Evolutionary conservation across 768 basidiomycete species (phyloP), one percentile per base, ranked within the genome.

Genomic region (Clathrus columnatus): DNA sequence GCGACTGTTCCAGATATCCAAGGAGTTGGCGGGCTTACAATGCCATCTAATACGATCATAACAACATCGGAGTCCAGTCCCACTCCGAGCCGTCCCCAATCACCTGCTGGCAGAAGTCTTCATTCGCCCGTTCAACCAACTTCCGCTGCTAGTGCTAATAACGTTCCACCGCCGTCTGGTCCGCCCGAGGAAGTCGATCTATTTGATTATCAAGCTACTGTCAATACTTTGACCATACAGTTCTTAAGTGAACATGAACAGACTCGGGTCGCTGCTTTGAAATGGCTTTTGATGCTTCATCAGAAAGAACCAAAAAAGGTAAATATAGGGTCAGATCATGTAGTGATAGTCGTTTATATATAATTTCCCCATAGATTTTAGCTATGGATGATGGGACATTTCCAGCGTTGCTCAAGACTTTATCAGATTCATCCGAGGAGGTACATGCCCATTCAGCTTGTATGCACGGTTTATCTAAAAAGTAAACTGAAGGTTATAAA

Each of bases 281-380:
- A 95, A 70, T 99, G 96, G 96, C 73, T 99, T 36, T 84, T 96
- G 55, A 99, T 99, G 96, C 72, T 99, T 50, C 96, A 99, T 70
- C 89, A 94, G 67, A 97, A 98, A 65, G 92, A 93, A 11, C 96
- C 96, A 0, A 90, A 86, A 71, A 95, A 95, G 82, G 93, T 87
- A 58, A 46, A 64, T 51, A 6, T 27, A 11, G 16, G 17, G 16
- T 50, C 32, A 49, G 46, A 43, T 23, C 20, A 54, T 17, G 62
- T 41, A 49, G 18, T 41, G 23, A 27, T 26, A 6, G 36, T 46
- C 48, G 0, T 4, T 46, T 51, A 29, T 30, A 55, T 8, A 48
- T 30, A 6, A 27, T 45, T 29, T 5, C 29, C 29, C 1, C 27
- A 17, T 49, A 97, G 94, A 95, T 96, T 59, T 73, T 98, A 44